Evolutionary conservation across 129 eudicot genomes (phyloP).

Genomic region (Deinandra increscens): DNA sequence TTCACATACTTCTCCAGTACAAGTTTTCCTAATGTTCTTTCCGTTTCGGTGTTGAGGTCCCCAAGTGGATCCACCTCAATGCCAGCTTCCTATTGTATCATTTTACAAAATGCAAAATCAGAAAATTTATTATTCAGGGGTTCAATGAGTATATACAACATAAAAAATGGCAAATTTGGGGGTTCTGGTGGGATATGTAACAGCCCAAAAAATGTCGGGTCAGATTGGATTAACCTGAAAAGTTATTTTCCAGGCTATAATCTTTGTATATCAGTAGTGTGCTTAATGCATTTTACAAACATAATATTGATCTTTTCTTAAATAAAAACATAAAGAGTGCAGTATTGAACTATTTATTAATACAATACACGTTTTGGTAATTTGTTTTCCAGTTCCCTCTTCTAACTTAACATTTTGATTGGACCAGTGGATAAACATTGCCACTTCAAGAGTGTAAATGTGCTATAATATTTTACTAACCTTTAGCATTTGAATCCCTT

Average conservation of each 20-base stretch:
- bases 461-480: conserved; percentile 30
- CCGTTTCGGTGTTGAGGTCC: conserved; percentile 88
- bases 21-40: conserved; percentile 74
- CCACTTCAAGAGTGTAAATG: neutral
- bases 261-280: neutral
- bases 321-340: no score
- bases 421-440: neutral
- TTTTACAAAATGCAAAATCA: neutral
- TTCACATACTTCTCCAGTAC: conserved; percentile 64
- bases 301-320: neutral
- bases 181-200: neutral
- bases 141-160: neutral
- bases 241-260: neutral
- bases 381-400: neutral
- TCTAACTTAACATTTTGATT: neutral
- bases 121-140: neutral
- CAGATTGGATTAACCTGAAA: neutral
- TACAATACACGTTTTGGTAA: neutral
- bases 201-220: neutral
- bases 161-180: neutral
- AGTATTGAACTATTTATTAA: neutral
- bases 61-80: conserved; percentile 85
- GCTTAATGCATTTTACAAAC: neutral
- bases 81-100: conserved; percentile 74
- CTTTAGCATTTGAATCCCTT: conserved; percentile 90